Percentiles rank a stretch among this genome's conserved stretches.
Conservation (phyloP, 2,329 filamentous ascomycete genomes). For the Arthroderma sp. region DNA sequence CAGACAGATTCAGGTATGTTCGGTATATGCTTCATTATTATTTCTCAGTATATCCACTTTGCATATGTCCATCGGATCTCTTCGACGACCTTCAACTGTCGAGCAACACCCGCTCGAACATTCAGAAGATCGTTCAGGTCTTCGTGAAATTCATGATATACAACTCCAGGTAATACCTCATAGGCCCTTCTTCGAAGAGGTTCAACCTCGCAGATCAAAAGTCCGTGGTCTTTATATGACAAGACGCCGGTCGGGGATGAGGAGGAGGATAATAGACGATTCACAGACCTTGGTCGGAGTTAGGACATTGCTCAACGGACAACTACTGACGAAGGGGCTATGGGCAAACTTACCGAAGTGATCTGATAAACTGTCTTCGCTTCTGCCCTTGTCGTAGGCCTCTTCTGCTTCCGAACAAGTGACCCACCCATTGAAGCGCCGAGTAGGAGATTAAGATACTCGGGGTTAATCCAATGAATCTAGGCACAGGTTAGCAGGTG, state of each 20-base stretch:
- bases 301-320: background rate
- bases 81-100: conserved; percentile 66
- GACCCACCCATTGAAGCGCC: conserved; percentile 57
- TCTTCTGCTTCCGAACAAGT: conserved; percentile 55
- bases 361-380: conserved; percentile 58
- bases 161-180: conserved; percentile 55
- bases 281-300: conserved; percentile 49
- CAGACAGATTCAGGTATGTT: no score
- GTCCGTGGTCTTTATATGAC: conserved; percentile 82
- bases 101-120: conserved; percentile 58
- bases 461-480: conserved; percentile 88
- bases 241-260: conserved; percentile 61
- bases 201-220: conserved; percentile 82
- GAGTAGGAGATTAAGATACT: conserved; percentile 77
- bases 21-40: background rate
- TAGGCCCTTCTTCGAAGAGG: conserved; percentile 58
- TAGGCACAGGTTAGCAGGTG: conserved; percentile 13
- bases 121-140: conserved; percentile 79
- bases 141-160: conserved; percentile 74
- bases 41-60: conserved; percentile 46
- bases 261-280: conserved; percentile 58
- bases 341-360: conserved; percentile 46
- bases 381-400: conserved; percentile 53
- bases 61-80: conserved; percentile 84
- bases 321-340: background rate